phyloP scores from a whole-genome alignment of 1,139 yeast genomes.

The Taphrina deformans region DNA sequence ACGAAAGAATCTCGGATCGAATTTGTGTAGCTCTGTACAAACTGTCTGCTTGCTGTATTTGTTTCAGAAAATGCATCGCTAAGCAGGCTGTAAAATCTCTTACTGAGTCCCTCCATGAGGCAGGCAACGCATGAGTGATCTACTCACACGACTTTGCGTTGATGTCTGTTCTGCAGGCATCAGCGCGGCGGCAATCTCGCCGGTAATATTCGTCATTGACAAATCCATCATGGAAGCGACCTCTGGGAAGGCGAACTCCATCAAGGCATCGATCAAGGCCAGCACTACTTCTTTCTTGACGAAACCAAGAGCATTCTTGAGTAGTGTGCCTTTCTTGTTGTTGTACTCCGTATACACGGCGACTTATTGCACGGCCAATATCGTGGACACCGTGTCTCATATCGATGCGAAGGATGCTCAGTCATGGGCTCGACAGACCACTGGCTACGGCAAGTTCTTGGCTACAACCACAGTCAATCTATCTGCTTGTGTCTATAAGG shows the following conservation, averaged over 20 bases:
- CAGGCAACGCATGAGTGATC: not conserved
- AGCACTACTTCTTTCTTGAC: not conserved
- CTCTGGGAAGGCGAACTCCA: slow-evolving; percentile 27
- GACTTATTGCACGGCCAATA: slow-evolving; percentile 32
- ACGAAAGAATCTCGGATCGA: too few relatives aligned
- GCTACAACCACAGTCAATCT: slow-evolving; percentile 31
- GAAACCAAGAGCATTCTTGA: slow-evolving; percentile 10
- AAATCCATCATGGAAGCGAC: slow-evolving; percentile 34
- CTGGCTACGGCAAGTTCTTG: slow-evolving; percentile 26
- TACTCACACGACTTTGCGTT: slow-evolving; percentile 18
- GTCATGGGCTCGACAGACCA: slow-evolving; percentile 25
- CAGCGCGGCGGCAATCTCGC: slow-evolving; percentile 32
- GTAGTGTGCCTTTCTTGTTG: slow-evolving; percentile 23
- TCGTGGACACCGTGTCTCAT: slow-evolving; percentile 23
- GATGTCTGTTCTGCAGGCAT: slow-evolving; percentile 31
- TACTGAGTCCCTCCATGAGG: not conserved
- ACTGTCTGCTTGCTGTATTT: too few relatives aligned
- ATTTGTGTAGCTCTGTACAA: too few relatives aligned
- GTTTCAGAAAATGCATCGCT: too few relatives aligned
- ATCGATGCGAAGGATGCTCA: not conserved
- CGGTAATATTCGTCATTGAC: slow-evolving; percentile 32
- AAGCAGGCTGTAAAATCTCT: too few relatives aligned
- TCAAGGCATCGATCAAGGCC: not conserved
- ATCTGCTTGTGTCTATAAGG: slow-evolving; percentile 28
- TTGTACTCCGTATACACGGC: slow-evolving; percentile 29